Evolutionary conservation across 2,329 filamentous ascomycete genomes (phyloP), one percentile per base, ranked within the genome.

Genomic region (Trichoderma atrobrunneum): DNA sequence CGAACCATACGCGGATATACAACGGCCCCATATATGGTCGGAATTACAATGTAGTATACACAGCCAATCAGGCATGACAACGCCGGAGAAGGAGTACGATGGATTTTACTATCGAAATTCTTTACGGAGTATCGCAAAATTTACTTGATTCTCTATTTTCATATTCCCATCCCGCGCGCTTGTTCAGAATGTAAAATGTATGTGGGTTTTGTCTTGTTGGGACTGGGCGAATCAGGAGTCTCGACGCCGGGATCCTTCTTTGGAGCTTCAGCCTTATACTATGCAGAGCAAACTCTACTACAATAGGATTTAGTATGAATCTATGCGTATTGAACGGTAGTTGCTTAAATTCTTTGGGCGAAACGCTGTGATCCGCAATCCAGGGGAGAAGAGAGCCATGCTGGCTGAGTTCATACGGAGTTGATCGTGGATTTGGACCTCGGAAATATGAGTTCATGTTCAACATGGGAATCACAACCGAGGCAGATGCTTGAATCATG

Each of bases 141-240:
- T 59, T 30, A 8, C 12, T 28, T 26, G 14, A 18, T 56, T 56
- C 12, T 56, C 6, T 28, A 18, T 14, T 12, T 57, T 24, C 21
- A 24, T 54, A 54, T 54, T 54, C 48, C 48, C 48, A 69, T 69
- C 26, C 66, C 66, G 66, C 66, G 66, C 66, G 66, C 26, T 61
- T 61, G 54, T 54, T 21, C 11, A 24, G 24, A 11, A 3, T 7
- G 26, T n/a, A 5, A 16, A 7, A 7, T 30, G n/a, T n/a, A n/a
- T 16, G 26, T 2, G 56, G 30, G 8, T 7, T n/a, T 10, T 1
- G n/a, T n/a, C 39, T n/a, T 43, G 16, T 6, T 2, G 14, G n/a
- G 30, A 11, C 7, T 24, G 28, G 16, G 26, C 66, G 66, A 69
- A 69, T 69, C 56, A 69, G 36, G 36, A 34, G 36, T 2, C 3